These are phyloP conservation scores for Aureobasidium lini DNA, from an alignment of 2,329 filamentous ascomycete genomes.

Conservation along the genomic window DNA sequence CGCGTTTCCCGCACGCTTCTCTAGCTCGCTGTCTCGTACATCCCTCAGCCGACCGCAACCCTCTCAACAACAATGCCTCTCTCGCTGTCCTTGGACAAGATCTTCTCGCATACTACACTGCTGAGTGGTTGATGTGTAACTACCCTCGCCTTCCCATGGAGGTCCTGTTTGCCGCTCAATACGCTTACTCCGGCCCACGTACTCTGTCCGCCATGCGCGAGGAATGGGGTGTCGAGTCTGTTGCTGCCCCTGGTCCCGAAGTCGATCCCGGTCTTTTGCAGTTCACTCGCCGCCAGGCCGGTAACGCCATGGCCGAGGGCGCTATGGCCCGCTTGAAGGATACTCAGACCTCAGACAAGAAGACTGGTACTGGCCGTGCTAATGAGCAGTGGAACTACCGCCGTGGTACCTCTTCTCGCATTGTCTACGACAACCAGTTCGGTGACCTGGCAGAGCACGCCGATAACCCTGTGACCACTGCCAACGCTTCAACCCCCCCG, in stretches of 20 bases:
- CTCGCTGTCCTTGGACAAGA: conserved; percentile 74
- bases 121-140: conserved; percentile 79
- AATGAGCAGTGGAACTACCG: conserved; percentile 50
- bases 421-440: conserved; percentile 79
- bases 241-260: conserved; percentile 79
- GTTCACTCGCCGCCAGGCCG: conserved; percentile 50
- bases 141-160: conserved; percentile 85
- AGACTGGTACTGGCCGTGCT: conserved; percentile 31
- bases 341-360: conserved; percentile 22
- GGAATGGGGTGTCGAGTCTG: conserved; percentile 87
- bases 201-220: conserved; percentile 65
- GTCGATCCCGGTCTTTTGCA: conserved; percentile 89
- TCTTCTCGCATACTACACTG: conserved; percentile 79
- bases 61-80: conserved; percentile 80
- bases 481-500: neutral
- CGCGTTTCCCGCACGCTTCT: conserved; percentile 74
- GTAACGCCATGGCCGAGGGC: conserved; percentile 29
- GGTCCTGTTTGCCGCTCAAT: conserved; percentile 80
- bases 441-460: conserved; percentile 47
- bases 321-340: conserved; percentile 24
- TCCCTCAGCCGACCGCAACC: conserved; percentile 70
- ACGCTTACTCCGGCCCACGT: conserved; percentile 70
- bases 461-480: neutral
- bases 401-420: conserved; percentile 65
- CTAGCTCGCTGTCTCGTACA: conserved; percentile 82